Evolutionary conservation across 2,329 filamentous ascomycete species (phyloP).

Genomic region (Cordyceps farinosa): DNA sequence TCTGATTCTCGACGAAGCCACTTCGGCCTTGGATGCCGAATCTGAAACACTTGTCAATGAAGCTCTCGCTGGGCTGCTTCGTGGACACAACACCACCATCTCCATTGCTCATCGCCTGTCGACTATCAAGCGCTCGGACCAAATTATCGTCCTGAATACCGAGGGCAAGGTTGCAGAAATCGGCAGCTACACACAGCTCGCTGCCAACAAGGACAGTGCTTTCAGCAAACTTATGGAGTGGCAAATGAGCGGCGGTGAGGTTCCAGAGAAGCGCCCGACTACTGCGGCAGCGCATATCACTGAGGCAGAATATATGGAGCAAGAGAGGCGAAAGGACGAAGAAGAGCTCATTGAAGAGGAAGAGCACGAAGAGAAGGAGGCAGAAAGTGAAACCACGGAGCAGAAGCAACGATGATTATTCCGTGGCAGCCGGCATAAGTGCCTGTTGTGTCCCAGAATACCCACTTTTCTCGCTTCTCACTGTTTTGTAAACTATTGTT

Average conservation of each 20-base stretch:
- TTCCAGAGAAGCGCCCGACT: constrained; percentile 38
- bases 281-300: constrained; percentile 41
- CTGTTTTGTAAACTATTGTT: constrained; percentile 10
- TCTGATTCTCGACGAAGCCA: constrained; percentile 92
- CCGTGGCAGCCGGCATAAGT: not conserved
- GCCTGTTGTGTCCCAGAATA: not conserved
- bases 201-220: constrained; percentile 68
- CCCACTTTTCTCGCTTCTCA: not conserved
- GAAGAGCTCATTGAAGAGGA: constrained; percentile 39
- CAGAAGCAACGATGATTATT: constrained; percentile 8
- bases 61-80: constrained; percentile 75
- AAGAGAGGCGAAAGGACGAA: constrained; percentile 40
- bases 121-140: constrained; percentile 93
- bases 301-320: constrained; percentile 44
- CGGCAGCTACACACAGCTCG: constrained; percentile 77
- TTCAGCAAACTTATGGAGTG: constrained; percentile 98
- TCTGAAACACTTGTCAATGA: constrained; percentile 95
- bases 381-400: constrained; percentile 24
- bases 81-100: constrained; percentile 91
- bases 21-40: constrained; percentile 91
- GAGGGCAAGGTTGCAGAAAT: constrained; percentile 90
- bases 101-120: constrained; percentile 94
- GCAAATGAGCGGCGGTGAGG: constrained; percentile 88
- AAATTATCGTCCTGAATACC: constrained; percentile 83
- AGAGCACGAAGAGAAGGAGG: constrained; percentile 29